These are phyloP conservation scores for Botrytis hyacinthi DNA, from an alignment of 2,329 filamentous ascomycete genomes.

Conservation along the genomic window DNA sequence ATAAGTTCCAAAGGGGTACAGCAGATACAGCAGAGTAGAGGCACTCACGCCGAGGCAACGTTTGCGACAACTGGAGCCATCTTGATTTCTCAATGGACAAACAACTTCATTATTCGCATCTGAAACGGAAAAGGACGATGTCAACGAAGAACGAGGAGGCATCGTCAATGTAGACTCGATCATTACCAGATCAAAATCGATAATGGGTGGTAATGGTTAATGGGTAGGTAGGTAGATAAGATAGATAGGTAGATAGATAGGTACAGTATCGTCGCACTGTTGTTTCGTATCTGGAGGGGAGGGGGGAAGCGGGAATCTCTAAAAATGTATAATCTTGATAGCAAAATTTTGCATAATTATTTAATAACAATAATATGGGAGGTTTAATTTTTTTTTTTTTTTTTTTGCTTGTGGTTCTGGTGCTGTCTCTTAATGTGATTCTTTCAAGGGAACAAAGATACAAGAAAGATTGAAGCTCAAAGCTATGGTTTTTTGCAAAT, in stretches of 20 bases:
- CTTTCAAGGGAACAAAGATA: slow-evolving; percentile 10
- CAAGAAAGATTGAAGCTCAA: slow-evolving; percentile 1
- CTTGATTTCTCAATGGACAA: slow-evolving; percentile 91
- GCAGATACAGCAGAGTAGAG: slow-evolving; percentile 36
- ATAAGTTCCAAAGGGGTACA: slow-evolving; percentile 33
- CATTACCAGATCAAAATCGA: slow-evolving; percentile 43
- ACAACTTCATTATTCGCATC: slow-evolving; percentile 95
- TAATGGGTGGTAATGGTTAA: background rate
- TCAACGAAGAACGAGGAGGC: slow-evolving; percentile 85
- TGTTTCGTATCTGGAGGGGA: background rate
- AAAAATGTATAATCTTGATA: background rate
- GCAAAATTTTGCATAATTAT: slow-evolving; percentile 1
- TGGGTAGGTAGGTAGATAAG: background rate
- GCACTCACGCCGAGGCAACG: slow-evolving; percentile 93
- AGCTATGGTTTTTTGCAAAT: slow-evolving; percentile 1
- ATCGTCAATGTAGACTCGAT: slow-evolving; percentile 61
- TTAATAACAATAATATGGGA: background rate
- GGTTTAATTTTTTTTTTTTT: background rate
- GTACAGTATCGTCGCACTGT: slow-evolving; percentile 2
- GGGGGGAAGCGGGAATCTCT: slow-evolving; percentile 10
- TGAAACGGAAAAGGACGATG: slow-evolving; percentile 86
- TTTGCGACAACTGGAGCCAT: slow-evolving; percentile 96
- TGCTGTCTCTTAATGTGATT: background rate
- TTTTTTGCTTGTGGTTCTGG: background rate
- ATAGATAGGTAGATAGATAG: background rate